Percentiles rank a stretch among this genome's conserved stretches.
These are phyloP conservation scores for Dissophora globulifera DNA, from an alignment of 192 early-diverging fungal species.

Conservation along the genomic window DNA sequence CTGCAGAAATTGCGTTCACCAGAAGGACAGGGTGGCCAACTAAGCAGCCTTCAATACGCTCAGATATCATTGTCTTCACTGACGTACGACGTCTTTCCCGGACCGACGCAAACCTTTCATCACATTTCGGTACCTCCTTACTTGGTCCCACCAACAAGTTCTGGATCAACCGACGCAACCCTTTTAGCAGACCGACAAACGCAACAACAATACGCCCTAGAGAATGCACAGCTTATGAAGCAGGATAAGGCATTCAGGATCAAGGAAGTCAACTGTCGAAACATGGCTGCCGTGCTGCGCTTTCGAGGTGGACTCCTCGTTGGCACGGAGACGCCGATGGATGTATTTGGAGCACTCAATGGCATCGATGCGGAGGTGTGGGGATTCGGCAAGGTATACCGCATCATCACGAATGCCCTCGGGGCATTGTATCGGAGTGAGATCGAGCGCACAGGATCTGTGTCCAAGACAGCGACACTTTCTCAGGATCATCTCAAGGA, in stretches of 20 bases:
- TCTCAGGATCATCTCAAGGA: slow-evolving; percentile 22
- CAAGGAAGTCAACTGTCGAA: slow-evolving; percentile 59
- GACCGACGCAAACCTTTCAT: slow-evolving; percentile 34
- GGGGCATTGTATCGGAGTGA: slow-evolving; percentile 39
- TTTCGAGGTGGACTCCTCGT: slow-evolving; percentile 51
- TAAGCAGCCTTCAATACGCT: neutral
- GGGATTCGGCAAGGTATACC: slow-evolving; percentile 58
- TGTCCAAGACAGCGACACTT: neutral
- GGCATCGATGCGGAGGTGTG: slow-evolving; percentile 54
- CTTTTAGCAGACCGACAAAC: neutral
- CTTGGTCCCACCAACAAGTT: neutral
- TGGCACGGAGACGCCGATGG: neutral
- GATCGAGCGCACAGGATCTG: neutral
- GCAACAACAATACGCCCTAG: slow-evolving; percentile 17
- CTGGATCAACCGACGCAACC: neutral
- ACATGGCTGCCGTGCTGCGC: slow-evolving; percentile 36
- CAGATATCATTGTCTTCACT: slow-evolving; percentile 22
- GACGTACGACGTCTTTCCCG: slow-evolving; percentile 31
- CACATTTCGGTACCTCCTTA: slow-evolving; percentile 41
- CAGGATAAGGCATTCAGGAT: slow-evolving; percentile 54
- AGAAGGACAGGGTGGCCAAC: slow-evolving; percentile 12
- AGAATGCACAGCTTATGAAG: slow-evolving; percentile 32
- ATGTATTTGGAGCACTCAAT: slow-evolving; percentile 34
- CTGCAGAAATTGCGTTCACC: slow-evolving; percentile 42
- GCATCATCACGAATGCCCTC: slow-evolving; percentile 58